Evolutionary conservation across 805 yeast genomes (phyloP).

Genomic region (Kluyveromyces dobzhanskii): DNA sequence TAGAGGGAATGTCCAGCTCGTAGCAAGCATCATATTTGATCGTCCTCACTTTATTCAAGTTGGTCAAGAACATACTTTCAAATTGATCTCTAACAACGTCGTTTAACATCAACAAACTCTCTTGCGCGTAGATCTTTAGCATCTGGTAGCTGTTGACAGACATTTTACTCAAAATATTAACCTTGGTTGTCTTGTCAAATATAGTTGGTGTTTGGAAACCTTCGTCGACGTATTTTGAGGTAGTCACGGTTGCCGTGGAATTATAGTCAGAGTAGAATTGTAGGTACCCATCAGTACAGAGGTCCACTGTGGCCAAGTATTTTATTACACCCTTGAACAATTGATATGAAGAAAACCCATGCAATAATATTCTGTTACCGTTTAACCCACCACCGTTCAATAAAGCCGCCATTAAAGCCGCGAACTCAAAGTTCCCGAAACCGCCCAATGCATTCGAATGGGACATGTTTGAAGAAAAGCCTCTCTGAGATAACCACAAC

Average conservation of each 20-base stretch:
- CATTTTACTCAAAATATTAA: constrained; percentile 79
- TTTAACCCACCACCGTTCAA: constrained; percentile 73
- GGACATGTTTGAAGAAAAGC: constrained; percentile 54
- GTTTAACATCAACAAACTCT: constrained; percentile 59
- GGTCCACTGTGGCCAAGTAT: constrained; percentile 74
- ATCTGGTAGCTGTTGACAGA: constrained; percentile 54
- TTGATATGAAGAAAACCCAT: constrained; percentile 90
- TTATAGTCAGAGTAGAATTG: constrained; percentile 46
- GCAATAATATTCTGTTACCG: constrained; percentile 69
- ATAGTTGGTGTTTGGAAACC: constrained; percentile 71
- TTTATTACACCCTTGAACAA: constrained; percentile 81
- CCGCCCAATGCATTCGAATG: constrained; percentile 53
- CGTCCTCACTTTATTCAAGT: constrained; percentile 39
- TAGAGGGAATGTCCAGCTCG: constrained; percentile 41
- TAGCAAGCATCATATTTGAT: constrained; percentile 57
- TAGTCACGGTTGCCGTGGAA: constrained; percentile 16
- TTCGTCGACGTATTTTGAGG: constrained; percentile 35
- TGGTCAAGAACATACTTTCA: constrained; percentile 62
- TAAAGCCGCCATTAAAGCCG: constrained; percentile 69
- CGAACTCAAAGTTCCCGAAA: constrained; percentile 89
- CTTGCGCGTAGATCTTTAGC: constrained; percentile 56
- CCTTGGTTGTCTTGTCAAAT: constrained; percentile 65
- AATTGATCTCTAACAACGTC: constrained; percentile 83
- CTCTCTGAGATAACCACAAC: constrained; percentile 86
- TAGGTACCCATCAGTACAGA: constrained; percentile 52